These are phyloP conservation scores for Lotus japonicus DNA, from an alignment of 306 rosid species.

Conservation along the genomic window DNA sequence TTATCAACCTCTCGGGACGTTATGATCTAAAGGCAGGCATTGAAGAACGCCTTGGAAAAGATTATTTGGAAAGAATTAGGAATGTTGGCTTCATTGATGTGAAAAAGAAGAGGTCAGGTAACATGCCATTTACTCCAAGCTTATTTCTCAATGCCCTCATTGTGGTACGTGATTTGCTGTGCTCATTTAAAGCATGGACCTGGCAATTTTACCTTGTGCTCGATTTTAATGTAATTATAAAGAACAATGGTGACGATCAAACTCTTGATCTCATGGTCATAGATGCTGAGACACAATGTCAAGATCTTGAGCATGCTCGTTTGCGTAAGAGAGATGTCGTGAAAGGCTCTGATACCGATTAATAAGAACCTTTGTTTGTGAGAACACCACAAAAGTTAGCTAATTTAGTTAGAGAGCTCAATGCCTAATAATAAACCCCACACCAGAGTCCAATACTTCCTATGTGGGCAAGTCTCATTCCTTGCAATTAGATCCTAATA, in stretches of 20 bases:
- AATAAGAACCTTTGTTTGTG: no score
- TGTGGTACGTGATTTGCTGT: neutral
- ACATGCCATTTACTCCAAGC: no score
- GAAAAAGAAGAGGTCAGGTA: conserved; percentile 40
- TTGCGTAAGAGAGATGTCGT: no score
- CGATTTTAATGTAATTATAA: neutral
- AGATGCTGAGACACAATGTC: neutral
- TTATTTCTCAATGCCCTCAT: no score
- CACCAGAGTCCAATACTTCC: no score
- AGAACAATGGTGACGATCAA: neutral
- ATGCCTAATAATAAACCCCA: no score
- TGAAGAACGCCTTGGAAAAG: conserved; percentile 51
- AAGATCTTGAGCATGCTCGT: neutral
- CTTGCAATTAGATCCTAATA: no score
- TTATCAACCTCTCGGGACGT: conserved; percentile 71
- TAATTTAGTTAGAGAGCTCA: no score
- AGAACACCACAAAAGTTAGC: no score
- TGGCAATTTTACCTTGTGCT: neutral
- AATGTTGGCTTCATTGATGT: conserved; percentile 56
- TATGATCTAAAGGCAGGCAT: conserved; percentile 61
- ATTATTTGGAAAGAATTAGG: conserved; percentile 44
- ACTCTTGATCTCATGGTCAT: neutral
- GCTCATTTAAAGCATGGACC: neutral
- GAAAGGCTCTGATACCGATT: no score
- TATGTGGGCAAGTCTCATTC: no score